Conservation (phyloP, 1,139 yeast species). For the Geotrichum restrictum region DNA sequence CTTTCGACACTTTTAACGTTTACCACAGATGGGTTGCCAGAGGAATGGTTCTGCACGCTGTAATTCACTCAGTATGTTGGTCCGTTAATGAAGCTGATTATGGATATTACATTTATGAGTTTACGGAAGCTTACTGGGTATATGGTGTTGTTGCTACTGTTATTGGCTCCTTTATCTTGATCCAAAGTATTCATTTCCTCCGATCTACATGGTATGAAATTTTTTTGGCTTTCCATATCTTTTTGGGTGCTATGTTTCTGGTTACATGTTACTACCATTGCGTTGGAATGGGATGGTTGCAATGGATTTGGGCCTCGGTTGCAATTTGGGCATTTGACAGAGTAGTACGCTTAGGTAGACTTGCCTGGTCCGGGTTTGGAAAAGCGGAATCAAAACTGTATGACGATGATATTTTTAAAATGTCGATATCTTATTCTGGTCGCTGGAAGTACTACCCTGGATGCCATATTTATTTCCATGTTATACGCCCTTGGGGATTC, state of each 20-base stretch:
- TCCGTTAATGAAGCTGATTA: constrained; percentile 33
- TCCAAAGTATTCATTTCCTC: constrained; percentile 33
- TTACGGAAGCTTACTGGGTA: constrained; percentile 38
- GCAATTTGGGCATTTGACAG: constrained; percentile 46
- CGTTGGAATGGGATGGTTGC: constrained; percentile 40
- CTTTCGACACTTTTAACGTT: constrained; percentile 54
- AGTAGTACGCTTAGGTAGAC: constrained; percentile 38
- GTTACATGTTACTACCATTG: constrained; percentile 47
- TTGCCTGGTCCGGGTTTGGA: constrained; percentile 40
- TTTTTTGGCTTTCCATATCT: constrained; percentile 45
- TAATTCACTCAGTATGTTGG: constrained; percentile 36
- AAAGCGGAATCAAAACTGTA: constrained; percentile 25
- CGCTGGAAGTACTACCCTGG: constrained; percentile 41
- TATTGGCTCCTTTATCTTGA: constrained; percentile 30
- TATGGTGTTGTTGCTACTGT: constrained; percentile 42
- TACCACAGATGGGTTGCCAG: constrained; percentile 63
- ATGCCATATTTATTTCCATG: constrained; percentile 49
- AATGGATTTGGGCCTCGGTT: constrained; percentile 39
- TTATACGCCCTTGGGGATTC: constrained; percentile 36
- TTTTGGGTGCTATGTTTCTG: constrained; percentile 39
- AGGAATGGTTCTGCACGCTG: constrained; percentile 47
- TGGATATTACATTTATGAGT: constrained; percentile 31
- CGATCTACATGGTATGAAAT: constrained; percentile 44
- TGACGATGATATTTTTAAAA: constrained; percentile 43
- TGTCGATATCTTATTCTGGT: constrained; percentile 41